phyloP scores from a whole-genome alignment of 768 basidiomycete species.

The Amanita muscaria region DNA sequence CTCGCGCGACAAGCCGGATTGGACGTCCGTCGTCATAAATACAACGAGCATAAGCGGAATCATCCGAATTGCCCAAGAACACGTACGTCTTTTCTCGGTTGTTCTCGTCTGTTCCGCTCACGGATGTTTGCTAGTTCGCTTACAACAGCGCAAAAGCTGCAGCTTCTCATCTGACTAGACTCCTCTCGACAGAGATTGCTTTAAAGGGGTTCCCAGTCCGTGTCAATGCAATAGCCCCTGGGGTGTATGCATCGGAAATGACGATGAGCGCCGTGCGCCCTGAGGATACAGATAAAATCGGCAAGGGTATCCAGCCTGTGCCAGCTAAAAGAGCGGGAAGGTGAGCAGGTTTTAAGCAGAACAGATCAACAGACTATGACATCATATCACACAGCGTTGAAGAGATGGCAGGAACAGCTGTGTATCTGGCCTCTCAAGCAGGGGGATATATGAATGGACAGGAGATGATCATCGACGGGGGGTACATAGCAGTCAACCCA shows the following conservation, averaged over 20 bases:
- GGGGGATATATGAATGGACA: slow-evolving; percentile 74
- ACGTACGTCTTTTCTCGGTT: slow-evolving; percentile 42
- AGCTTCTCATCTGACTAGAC: slow-evolving; percentile 64
- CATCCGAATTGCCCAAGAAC: slow-evolving; percentile 63
- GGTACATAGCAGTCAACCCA: slow-evolving; percentile 68
- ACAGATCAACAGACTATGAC: neutral
- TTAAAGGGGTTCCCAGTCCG: slow-evolving; percentile 61
- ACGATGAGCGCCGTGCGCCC: slow-evolving; percentile 42
- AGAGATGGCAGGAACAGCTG: slow-evolving; percentile 71
- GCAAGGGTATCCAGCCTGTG: slow-evolving; percentile 50
- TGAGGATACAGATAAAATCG: slow-evolving; percentile 42
- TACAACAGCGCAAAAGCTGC: slow-evolving; percentile 81
- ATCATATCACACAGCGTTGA: slow-evolving; percentile 33
- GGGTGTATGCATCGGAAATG: slow-evolving; percentile 73
- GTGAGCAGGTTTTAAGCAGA: slow-evolving; percentile 38
- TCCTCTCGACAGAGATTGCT: slow-evolving; percentile 70
- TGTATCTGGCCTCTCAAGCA: slow-evolving; percentile 67
- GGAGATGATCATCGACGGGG: slow-evolving; percentile 71
- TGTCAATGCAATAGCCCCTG: slow-evolving; percentile 68
- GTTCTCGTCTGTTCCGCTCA: neutral
- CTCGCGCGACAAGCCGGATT: slow-evolving; percentile 46
- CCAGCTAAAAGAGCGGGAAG: slow-evolving; percentile 57
- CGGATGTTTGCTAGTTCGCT: slow-evolving; percentile 44
- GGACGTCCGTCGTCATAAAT: slow-evolving; percentile 63
- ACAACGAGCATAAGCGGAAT: slow-evolving; percentile 72